Evolutionary conservation across 305 asterid species (phyloP).

Genomic region (Salvia sclarea): DNA sequence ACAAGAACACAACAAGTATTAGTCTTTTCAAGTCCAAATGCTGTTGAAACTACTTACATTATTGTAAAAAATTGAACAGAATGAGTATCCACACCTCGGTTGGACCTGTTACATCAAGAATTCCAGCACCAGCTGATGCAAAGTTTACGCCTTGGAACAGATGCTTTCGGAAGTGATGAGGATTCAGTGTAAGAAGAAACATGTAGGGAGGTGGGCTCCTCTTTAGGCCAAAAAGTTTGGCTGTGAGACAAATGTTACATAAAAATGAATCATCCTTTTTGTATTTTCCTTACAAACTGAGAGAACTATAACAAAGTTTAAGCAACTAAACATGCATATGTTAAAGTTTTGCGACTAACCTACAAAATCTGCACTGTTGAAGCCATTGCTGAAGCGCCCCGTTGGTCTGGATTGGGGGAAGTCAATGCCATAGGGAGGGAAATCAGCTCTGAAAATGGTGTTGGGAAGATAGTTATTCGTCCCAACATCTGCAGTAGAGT

Average conservation of each 20-base stretch:
- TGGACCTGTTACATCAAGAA: conserved; percentile 57
- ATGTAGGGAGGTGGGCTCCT: conserved; percentile 71
- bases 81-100: conserved; percentile 34
- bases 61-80: conserved; percentile 1
- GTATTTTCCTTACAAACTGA: not conserved
- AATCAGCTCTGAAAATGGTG: conserved; percentile 45
- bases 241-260: too few relatives aligned
- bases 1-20: conserved; percentile 1
- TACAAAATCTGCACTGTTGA: conserved; percentile 63
- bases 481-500: conserved; percentile 85
- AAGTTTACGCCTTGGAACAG: conserved; percentile 59
- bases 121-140: conserved; percentile 80
- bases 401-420: conserved; percentile 56
- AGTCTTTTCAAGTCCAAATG: not conserved
- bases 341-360: conserved; percentile 36
- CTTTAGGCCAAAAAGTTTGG: conserved; percentile 58
- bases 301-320: not conserved
- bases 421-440: conserved; percentile 59
- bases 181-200: conserved; percentile 42
- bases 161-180: conserved; percentile 43
- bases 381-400: conserved; percentile 76
- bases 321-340: not conserved
- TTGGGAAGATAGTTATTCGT: conserved; percentile 48
- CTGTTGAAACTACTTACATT: not conserved
- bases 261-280: too few relatives aligned